Conservation (phyloP, 306 rosid genomes). For the Vigna trinervia region DNA sequence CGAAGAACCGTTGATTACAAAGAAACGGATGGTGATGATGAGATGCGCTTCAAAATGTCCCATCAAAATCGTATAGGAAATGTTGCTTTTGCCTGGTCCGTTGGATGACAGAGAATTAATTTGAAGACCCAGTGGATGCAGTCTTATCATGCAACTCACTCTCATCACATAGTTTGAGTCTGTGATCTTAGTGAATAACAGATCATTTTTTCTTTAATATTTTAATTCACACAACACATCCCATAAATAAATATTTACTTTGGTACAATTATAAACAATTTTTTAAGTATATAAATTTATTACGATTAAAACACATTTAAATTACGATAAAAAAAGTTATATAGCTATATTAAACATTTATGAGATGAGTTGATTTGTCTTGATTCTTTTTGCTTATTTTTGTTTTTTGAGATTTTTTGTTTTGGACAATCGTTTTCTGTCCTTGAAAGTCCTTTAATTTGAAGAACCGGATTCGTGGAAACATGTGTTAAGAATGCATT, state of each 20-base stretch:
- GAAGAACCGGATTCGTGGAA: conserved; percentile 45
- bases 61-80: conserved; percentile 43
- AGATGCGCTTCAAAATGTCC: conserved; percentile 8
- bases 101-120: conserved; percentile 23
- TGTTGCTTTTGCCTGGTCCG: conserved; percentile 38
- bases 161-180: not conserved
- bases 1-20: conserved; percentile 7
- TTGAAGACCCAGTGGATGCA: not conserved
- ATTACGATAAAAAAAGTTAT: too few species aligned
- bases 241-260: too few species aligned
- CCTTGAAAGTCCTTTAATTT: conserved; percentile 36
- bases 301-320: too few species aligned
- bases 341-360: not conserved
- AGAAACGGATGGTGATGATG: conserved; percentile 7
- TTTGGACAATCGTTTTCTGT: not conserved
- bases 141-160: conserved; percentile 43
- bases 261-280: too few species aligned
- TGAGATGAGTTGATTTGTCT: not conserved
- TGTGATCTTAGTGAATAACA: not conserved
- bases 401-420: not conserved
- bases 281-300: too few species aligned
- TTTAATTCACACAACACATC: too few species aligned
- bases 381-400: not conserved
- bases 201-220: too few species aligned
- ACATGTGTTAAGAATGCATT: conserved; percentile 35